Base-by-base conservation (phyloP, 768 basidiomycete genomes). In the Mycena filopes region DNA sequence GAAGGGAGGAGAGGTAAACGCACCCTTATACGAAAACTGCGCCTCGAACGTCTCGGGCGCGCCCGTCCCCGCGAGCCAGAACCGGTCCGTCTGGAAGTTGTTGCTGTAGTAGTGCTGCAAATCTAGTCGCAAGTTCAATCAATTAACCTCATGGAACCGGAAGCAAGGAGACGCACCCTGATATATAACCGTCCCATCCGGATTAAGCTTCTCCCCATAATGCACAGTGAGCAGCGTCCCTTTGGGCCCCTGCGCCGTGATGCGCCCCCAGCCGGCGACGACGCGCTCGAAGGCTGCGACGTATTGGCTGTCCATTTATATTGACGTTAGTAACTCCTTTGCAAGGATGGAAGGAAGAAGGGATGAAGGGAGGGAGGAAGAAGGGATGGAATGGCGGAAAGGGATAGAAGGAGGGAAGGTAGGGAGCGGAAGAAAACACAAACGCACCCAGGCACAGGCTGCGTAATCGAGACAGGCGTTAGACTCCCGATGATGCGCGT, bases 121-220 rank as follows among this genome's bases (percentile, higher is more conserved):
- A 49, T 74, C 73, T 62, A 16, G 7, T 23, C n/a, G n/a, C n/a
- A 48, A 48, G 8, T 4, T 15, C n/a, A 25, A 21, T 25, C 13
- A 31, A 20, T 29, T 42, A 5, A 1, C n/a, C n/a, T n/a, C n/a
- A n/a, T n/a, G n/a, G n/a, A n/a, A n/a, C n/a, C n/a, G 1, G 18
- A 23, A 33, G 9, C 18, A 21, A 21, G 25, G 26, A 42, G 31
- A 21, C 58, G 55, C 4, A 68, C 67, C 63, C 21, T 61, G 54
- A 20, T 64, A 68, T 3, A 68, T 48, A 8, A 68, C 67, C 41
- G 67, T 65, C 29, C 67, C 63, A 38, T 65, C 60, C 15, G 71
- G 66, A 25, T 76, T 73, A 5, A 75, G 56, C 53, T 77, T 77
- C 66, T 77, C 76, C 3, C 76, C 76, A 49, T 72, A 77, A 57